Conservation (phyloP, 805 yeast species). For the Myxozyma melibiosi region DNA sequence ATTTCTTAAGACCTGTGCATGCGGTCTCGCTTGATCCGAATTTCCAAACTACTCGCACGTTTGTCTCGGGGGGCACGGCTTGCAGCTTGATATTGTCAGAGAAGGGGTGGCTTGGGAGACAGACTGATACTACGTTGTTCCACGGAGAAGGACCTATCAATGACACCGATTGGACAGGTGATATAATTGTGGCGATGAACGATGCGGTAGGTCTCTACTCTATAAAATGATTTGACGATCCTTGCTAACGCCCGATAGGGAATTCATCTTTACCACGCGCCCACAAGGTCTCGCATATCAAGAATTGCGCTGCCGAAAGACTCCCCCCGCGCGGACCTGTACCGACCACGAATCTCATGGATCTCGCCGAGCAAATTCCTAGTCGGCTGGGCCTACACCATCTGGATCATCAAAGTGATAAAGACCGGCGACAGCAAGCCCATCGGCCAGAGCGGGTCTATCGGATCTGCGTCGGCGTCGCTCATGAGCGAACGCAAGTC, state of each 20-base stretch:
- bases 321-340: conserved; percentile 69
- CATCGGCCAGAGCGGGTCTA: background rate
- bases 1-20: conserved; percentile 85
- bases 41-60: conserved; percentile 62
- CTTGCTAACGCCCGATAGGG: no score
- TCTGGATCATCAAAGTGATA: conserved; percentile 63
- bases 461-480: conserved; percentile 1
- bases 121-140: conserved; percentile 67
- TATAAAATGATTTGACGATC: no score
- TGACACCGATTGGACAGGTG: conserved; percentile 62
- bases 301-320: conserved; percentile 60
- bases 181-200: conserved; percentile 78
- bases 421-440: conserved; percentile 17
- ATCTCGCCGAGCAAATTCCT: conserved; percentile 67
- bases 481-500: conserved; percentile 30
- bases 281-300: conserved; percentile 52
- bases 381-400: conserved; percentile 79
- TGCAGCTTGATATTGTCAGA: conserved; percentile 78
- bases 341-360: conserved; percentile 75
- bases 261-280: conserved; percentile 55
- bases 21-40: conserved; percentile 78
- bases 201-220: conserved; percentile 81
- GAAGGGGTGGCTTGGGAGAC: conserved; percentile 83
- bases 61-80: conserved; percentile 86
- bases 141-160: conserved; percentile 71